Evolutionary conservation across 2,329 filamentous ascomycete species (phyloP).

Genomic region (Didymella glomerata): DNA sequence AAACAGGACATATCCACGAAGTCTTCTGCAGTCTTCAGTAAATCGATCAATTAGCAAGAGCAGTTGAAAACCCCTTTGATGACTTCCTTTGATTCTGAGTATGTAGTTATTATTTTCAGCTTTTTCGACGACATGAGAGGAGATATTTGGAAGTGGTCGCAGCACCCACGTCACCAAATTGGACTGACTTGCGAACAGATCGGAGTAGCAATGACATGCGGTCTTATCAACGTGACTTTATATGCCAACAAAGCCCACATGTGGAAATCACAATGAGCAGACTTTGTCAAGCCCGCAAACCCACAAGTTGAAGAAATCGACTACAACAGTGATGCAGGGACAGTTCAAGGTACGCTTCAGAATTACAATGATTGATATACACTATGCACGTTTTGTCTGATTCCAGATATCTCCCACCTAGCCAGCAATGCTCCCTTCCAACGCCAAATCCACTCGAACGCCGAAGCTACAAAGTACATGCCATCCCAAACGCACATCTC

Average conservation of each 20-base stretch:
- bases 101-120: no score
- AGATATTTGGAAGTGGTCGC: no score
- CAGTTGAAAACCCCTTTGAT: no score
- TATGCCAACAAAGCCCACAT: background rate
- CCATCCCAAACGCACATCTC: background rate
- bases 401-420: constrained; percentile 8
- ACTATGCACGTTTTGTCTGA: constrained; percentile 32
- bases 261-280: background rate
- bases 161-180: no score
- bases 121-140: no score
- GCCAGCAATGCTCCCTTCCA: constrained; percentile 17
- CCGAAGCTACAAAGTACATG: constrained; percentile 11
- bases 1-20: no score
- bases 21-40: no score
- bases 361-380: constrained; percentile 31
- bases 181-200: no score
- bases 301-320: background rate
- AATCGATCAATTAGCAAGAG: no score
- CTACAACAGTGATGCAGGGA: background rate
- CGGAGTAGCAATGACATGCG: no score
- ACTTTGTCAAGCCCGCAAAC: background rate
- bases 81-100: no score
- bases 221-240: background rate
- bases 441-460: constrained; percentile 26
- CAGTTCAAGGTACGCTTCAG: background rate